These are phyloP conservation scores for Fusarium metavorans DNA, from an alignment of 2,329 filamentous ascomycete genomes.

Conservation along the genomic window DNA sequence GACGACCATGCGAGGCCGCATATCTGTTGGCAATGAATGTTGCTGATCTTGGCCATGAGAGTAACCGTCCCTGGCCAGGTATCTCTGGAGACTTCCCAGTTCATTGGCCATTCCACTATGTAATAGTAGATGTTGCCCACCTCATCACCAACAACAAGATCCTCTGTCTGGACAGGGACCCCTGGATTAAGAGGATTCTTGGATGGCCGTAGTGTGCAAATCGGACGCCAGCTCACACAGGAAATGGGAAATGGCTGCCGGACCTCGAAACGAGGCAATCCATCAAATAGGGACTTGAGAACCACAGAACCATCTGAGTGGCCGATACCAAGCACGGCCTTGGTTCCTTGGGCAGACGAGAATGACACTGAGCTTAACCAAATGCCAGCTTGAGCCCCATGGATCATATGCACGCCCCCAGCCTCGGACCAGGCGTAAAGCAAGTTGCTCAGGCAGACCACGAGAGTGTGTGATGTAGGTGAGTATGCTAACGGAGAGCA, in stretches of 20 bases:
- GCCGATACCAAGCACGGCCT: slow-evolving; percentile 86
- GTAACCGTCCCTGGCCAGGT: slow-evolving; percentile 84
- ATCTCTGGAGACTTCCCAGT: slow-evolving; percentile 71
- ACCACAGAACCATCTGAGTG: slow-evolving; percentile 81
- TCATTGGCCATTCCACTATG: slow-evolving; percentile 83
- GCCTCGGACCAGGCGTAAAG: slow-evolving; percentile 92
- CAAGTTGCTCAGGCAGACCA: slow-evolving; percentile 82
- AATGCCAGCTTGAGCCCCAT: slow-evolving; percentile 41
- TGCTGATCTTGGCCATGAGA: slow-evolving; percentile 78
- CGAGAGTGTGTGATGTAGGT: slow-evolving; percentile 77
- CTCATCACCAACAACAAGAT: slow-evolving; percentile 89
- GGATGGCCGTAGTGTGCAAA: slow-evolving; percentile 63
- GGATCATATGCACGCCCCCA: slow-evolving; percentile 69
- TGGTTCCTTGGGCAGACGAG: slow-evolving; percentile 80
- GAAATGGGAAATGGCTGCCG: slow-evolving; percentile 79
- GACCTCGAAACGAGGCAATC: slow-evolving; percentile 78
- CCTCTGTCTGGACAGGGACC: slow-evolving; percentile 75
- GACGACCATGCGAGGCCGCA: slow-evolving; percentile 92
- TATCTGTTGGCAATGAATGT: slow-evolving; percentile 86
- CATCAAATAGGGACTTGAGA: slow-evolving; percentile 82
- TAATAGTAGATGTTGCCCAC: slow-evolving; percentile 88
- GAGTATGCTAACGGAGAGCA: slow-evolving; percentile 93
- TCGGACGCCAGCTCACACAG: slow-evolving; percentile 85
- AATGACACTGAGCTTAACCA: slow-evolving; percentile 90
- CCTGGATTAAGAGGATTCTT: slow-evolving; percentile 60